A percentile compares a stretch with the other conserved stretches of the same genome.
phyloP scores from a whole-genome alignment of 345 rosid genomes.

The Pugionium cornutum region DNA sequence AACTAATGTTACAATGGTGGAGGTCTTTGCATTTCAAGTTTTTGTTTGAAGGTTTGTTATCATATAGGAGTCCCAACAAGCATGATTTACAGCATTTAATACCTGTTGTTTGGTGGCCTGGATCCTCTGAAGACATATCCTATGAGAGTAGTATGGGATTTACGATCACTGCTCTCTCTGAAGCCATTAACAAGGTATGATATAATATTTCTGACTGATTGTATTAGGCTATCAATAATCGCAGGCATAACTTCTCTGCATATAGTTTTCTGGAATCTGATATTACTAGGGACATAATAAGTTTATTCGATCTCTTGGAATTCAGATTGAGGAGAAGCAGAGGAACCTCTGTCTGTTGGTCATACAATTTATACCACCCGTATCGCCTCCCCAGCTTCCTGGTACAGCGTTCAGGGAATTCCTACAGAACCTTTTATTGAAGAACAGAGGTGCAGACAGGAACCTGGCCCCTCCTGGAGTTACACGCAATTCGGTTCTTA shows the following conservation, averaged over 20 bases:
- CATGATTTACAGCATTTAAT: conserved; percentile 84
- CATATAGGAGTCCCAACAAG: conserved; percentile 69
- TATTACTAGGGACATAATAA: background rate
- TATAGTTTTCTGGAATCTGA: conserved; percentile 8
- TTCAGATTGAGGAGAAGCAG: conserved; percentile 96
- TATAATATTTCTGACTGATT: background rate
- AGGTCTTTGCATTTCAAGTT: conserved; percentile 68
- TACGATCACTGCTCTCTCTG: conserved; percentile 73
- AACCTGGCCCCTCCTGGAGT: conserved; percentile 77
- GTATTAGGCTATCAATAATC: background rate
- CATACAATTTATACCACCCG: conserved; percentile 84
- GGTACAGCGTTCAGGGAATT: conserved; percentile 92
- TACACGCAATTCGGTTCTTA: conserved; percentile 82
- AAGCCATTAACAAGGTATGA: conserved; percentile 74
- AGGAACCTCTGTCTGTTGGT: conserved; percentile 88
- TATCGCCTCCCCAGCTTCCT: conserved; percentile 69
- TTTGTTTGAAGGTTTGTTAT: conserved; percentile 83
- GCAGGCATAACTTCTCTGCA: background rate
- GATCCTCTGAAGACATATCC: conserved; percentile 80
- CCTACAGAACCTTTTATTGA: conserved; percentile 77
- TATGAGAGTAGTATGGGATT: conserved; percentile 78
- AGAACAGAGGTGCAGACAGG: conserved; percentile 87
- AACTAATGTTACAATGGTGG: conserved; percentile 88
- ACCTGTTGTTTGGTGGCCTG: conserved; percentile 99
- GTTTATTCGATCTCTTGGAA: conserved; percentile 22